Percentiles rank a stretch among this genome's conserved stretches.
Evolutionary conservation across 2,329 filamentous ascomycete species (phyloP).

Genomic region (Ramularia endophylla): DNA sequence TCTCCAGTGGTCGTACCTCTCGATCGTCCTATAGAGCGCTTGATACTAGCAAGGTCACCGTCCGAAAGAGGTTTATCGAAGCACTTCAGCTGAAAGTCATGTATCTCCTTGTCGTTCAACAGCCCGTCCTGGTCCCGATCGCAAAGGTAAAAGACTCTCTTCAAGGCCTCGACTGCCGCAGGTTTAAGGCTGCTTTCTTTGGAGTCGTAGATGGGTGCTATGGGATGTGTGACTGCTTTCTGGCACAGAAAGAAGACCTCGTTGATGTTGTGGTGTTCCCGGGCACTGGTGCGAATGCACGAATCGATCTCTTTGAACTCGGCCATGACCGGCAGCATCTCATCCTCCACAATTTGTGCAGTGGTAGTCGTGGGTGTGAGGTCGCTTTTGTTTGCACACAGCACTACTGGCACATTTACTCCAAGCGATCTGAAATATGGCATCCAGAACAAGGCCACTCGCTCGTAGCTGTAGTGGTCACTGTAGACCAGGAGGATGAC

Average conservation of each 20-base stretch:
- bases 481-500: conserved; percentile 96
- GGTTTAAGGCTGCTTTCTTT: conserved; percentile 86
- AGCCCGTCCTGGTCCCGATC: conserved; percentile 95
- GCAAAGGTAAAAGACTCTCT: conserved; percentile 88
- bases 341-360: conserved; percentile 84
- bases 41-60: conserved; percentile 86
- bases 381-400: conserved; percentile 98
- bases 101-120: conserved; percentile 83
- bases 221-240: conserved; percentile 94
- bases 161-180: conserved; percentile 76
- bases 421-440: conserved; percentile 95
- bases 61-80: conserved; percentile 80
- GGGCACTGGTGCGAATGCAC: conserved; percentile 88
- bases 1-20: conserved; percentile 11
- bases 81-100: conserved; percentile 83
- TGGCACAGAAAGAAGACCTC: conserved; percentile 96
- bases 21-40: conserved; percentile 67
- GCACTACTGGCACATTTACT: conserved; percentile 95
- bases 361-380: conserved; percentile 65
- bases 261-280: conserved; percentile 89
- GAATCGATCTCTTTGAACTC: conserved; percentile 99
- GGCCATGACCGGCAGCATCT: conserved; percentile 83
- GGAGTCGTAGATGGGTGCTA: conserved; percentile 92
- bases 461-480: conserved; percentile 98
- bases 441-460: conserved; percentile 97